Evolutionary conservation across 257 asterid genomes (phyloP), one percentile per base, ranked within the genome.

Genomic region (Capsicum baccatum): DNA sequence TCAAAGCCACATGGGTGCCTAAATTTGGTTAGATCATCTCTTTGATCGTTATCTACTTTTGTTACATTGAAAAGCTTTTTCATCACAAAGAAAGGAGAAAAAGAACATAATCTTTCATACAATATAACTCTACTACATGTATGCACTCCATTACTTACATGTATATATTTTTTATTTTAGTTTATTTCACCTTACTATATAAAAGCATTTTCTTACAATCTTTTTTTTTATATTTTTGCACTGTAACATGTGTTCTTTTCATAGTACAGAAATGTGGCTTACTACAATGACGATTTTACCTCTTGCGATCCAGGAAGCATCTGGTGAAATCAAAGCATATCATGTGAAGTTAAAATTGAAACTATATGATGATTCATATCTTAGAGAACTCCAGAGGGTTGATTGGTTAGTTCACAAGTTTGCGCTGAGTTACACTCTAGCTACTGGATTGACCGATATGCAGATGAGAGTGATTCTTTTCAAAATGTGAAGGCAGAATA

Each of bases 321-420:
- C 98, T 66, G 95, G 98, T 80, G 99, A 98, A 63, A 91, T 97
- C 4, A 98, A 97, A 92, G 97, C 98, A 19, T 97, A 97, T 91
- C 99, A 97, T 73, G 87, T 94, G 90, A 97, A 97, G 91, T 92
- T 97, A 81, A 95, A 94, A 89, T 76, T 84, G 70, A 91, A 87
- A 89, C 88, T 97, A 17, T 92, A 90, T n/a, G 99, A 95, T 70
- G 99, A 97, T 84, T 91, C 96, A 19, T 93, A 89, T 82, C 96
- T 97, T 44, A 98, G 97, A 84, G 92, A 97, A 80, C 87, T 92
- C 68, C 95, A 91, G 85, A 89, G 99, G 84, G 97, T 97, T 60
- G 99, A 97, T 88, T 97, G 99, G 99, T 84, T 97, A 83, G 98
- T 97, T 80, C 98, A 97, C 91, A 97, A 94, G 88, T 86, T 97